Conservation (phyloP, 83 land plant genomes). For the Thuja plicata region DNA sequence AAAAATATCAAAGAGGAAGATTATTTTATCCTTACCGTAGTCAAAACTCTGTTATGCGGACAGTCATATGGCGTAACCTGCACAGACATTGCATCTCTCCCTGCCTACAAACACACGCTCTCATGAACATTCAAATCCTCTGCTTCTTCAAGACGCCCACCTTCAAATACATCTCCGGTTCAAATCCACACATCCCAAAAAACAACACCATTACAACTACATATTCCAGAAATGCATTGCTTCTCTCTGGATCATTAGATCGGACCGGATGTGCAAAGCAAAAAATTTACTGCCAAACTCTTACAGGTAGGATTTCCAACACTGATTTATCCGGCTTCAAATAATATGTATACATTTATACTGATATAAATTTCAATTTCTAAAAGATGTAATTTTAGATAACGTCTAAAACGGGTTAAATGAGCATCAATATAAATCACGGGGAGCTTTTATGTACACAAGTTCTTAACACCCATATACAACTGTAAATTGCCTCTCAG, state of each 20-base stretch:
- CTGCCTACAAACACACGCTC: background rate
- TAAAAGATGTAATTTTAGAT: too few relatives aligned
- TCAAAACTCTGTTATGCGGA: background rate
- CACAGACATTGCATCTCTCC: background rate
- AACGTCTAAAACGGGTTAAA: too few relatives aligned
- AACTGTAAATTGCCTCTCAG: too few relatives aligned
- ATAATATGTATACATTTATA: too few relatives aligned
- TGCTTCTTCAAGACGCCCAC: background rate
- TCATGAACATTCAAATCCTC: constrained; percentile 3
- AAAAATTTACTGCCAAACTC: background rate
- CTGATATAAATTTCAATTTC: too few relatives aligned
- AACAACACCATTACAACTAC: background rate
- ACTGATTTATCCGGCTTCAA: too few relatives aligned
- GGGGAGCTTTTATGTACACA: too few relatives aligned
- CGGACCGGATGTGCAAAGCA: background rate
- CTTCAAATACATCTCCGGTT: background rate
- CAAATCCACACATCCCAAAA: background rate
- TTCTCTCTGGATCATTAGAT: background rate
- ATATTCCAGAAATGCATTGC: background rate
- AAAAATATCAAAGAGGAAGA: background rate
- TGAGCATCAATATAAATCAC: too few relatives aligned
- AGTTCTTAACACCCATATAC: too few relatives aligned
- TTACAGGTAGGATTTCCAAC: background rate
- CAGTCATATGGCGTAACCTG: constrained; percentile 3
- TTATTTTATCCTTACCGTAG: background rate